Evolutionary conservation across 2,329 filamentous ascomycete genomes (phyloP).

Genomic region (Aaosphaeria arxii): DNA sequence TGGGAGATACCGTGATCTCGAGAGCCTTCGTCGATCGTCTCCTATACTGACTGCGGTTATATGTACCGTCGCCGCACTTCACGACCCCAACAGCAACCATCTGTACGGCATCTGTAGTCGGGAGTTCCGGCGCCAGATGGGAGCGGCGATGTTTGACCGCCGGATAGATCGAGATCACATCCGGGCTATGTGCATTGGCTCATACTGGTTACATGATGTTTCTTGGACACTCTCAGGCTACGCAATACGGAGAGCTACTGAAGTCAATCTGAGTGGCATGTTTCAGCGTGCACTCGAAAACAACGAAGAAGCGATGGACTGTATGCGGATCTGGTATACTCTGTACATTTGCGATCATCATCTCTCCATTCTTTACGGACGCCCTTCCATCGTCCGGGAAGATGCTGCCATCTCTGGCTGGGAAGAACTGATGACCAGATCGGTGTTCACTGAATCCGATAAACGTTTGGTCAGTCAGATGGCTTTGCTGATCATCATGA

Average conservation of each 20-base stretch:
- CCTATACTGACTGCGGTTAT: slow-evolving; percentile 55
- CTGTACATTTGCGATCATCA: slow-evolving; percentile 64
- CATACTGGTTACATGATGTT: slow-evolving; percentile 62
- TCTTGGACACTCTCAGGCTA: slow-evolving; percentile 61
- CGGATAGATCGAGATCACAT: slow-evolving; percentile 58
- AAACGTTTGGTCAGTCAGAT: slow-evolving; percentile 58
- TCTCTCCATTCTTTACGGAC: slow-evolving; percentile 60
- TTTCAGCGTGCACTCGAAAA: slow-evolving; percentile 42
- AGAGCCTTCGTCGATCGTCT: slow-evolving; percentile 51
- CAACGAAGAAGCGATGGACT: slow-evolving; percentile 49
- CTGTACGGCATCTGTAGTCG: slow-evolving; percentile 53
- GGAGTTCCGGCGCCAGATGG: slow-evolving; percentile 57
- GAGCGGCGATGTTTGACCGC: slow-evolving; percentile 56
- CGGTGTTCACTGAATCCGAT: slow-evolving; percentile 53
- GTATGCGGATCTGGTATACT: slow-evolving; percentile 58
- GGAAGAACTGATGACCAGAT: slow-evolving; percentile 54
- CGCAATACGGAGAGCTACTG: slow-evolving; percentile 50
- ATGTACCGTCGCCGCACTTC: slow-evolving; percentile 57
- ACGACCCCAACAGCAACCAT: slow-evolving; percentile 55
- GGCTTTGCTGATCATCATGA: slow-evolving; percentile 56
- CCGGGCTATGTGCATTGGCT: slow-evolving; percentile 58
- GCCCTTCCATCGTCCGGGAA: slow-evolving; percentile 58
- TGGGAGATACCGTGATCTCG: slow-evolving; percentile 44
- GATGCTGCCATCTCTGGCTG: slow-evolving; percentile 57
- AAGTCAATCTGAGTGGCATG: slow-evolving; percentile 46